Evolutionary conservation across 768 basidiomycete species (phyloP), one percentile per base, ranked within the genome.

Genomic region (Boletus pseudopeckii): DNA sequence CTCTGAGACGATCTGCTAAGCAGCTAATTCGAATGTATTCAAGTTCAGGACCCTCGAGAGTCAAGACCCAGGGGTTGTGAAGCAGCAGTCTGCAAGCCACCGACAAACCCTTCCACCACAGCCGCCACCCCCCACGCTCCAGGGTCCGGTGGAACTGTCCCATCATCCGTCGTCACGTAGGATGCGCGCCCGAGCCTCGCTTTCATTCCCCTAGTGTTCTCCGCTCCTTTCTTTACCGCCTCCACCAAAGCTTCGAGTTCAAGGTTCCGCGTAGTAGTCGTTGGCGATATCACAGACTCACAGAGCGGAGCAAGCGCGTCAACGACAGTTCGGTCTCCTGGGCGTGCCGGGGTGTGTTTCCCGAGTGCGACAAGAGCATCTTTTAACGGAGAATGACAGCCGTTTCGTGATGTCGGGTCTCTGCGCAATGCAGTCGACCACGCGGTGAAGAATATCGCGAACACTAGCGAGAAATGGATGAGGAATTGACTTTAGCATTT

Each of bases 271-370:
- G 26, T 37, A 11, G 24, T 34, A 22, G 18, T 45, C 18, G 38
- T 34, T n/a, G 17, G 39, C 7, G 49, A 34, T 22, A 18, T 33
- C 37, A 46, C n/a, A 13, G 70, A 59, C 8, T 58, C 59, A 45
- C 75, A 77, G 53, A 83, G 79, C 15, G 80, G 77, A 15, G 64
- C 56, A 7, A 84, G 71, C 0, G 82, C 78, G 50, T 84, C 82
- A 28, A 85, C 72, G 44, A 83, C 65, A 1, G 81, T 85, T n/a
- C 81, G 75, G 43, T 82, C 80, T 0, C 81, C 81, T 4, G 71
- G 73, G 63, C 77, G 70, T 7, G 81, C 82, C 1, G 79, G 77
- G 1, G 80, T 82, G 64, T 83, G 71, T 37, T 64, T 63, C 2
- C 65, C 58, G 8, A 78, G 64, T 2, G 73, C 64, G 7, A 26